Percentiles rank a stretch among this genome's conserved stretches.
These are phyloP conservation scores for Lodderomyces elongisporus DNA, from an alignment of 1,139 yeast genomes.

Conservation along the genomic window DNA sequence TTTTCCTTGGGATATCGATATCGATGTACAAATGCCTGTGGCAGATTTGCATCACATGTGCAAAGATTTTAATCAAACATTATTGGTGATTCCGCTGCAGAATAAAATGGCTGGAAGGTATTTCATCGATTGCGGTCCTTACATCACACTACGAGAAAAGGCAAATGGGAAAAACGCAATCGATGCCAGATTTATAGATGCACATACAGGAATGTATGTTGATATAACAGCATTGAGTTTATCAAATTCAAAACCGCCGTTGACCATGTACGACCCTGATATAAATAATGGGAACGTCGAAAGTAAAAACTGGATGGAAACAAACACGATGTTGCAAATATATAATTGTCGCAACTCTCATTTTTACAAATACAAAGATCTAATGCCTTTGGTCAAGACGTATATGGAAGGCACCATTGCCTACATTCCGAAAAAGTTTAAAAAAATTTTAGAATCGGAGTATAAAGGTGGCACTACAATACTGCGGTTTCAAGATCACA, in stretches of 20 bases:
- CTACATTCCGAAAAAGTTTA: constrained; percentile 30
- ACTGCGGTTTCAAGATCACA: constrained; percentile 22
- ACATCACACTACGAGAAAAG: constrained; percentile 27
- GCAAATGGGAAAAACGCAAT: constrained; percentile 55
- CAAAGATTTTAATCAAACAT: constrained; percentile 38
- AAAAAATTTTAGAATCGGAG: constrained; percentile 15
- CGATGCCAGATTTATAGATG: constrained; percentile 78
- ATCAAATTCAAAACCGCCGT: constrained; percentile 32
- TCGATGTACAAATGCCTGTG: constrained; percentile 53
- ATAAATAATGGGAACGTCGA: constrained; percentile 8
- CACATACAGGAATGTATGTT: constrained; percentile 69
- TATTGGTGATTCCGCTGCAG: constrained; percentile 18
- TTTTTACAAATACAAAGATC: constrained; percentile 27
- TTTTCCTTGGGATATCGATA: constrained; percentile 54
- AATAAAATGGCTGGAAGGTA: constrained; percentile 37
- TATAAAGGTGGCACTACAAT: constrained; percentile 18
- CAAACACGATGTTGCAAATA: constrained; percentile 23
- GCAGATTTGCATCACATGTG: constrained; percentile 40
- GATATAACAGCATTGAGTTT: constrained; percentile 58
- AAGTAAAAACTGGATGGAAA: constrained; percentile 13
- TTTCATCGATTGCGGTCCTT: constrained; percentile 39
- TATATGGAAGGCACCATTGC: constrained; percentile 31
- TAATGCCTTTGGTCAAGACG: constrained; percentile 26
- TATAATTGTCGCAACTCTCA: constrained; percentile 46
- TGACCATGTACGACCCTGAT: constrained; percentile 13